phyloP scores from a whole-genome alignment of 345 rosid species.

The Melaleuca quinquenervia region DNA sequence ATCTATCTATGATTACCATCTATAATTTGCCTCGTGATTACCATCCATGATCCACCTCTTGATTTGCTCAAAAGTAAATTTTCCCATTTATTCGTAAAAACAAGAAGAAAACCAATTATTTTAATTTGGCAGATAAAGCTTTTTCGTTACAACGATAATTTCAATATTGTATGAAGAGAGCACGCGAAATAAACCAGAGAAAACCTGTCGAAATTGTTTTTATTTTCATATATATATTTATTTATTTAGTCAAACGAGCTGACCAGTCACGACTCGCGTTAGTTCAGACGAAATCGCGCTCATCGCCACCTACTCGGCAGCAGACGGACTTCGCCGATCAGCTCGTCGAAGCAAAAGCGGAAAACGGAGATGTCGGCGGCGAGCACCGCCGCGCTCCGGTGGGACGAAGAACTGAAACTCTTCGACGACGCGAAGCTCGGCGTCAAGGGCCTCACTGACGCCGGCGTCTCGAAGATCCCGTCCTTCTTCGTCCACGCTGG shows the following conservation, averaged over 20 bases:
- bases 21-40: too few relatives aligned
- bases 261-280: neutral
- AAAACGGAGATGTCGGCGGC: neutral
- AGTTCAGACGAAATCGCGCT: neutral
- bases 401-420: neutral
- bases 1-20: too few relatives aligned
- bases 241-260: neutral
- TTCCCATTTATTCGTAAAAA: neutral
- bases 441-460: neutral
- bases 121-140: too few relatives aligned
- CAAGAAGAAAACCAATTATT: neutral
- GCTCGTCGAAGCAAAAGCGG: neutral
- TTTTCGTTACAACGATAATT: too few relatives aligned
- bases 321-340: neutral
- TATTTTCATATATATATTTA: neutral
- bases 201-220: neutral
- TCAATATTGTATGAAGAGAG: neutral
- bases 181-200: neutral
- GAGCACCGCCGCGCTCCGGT: neutral
- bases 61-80: neutral
- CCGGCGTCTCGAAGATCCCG: neutral
- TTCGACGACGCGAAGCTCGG: neutral
- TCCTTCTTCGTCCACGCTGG: neutral
- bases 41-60: neutral
- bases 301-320: neutral